Conservation (phyloP, 495 filamentous ascomycete species). For the Hypoxylon rickii region DNA sequence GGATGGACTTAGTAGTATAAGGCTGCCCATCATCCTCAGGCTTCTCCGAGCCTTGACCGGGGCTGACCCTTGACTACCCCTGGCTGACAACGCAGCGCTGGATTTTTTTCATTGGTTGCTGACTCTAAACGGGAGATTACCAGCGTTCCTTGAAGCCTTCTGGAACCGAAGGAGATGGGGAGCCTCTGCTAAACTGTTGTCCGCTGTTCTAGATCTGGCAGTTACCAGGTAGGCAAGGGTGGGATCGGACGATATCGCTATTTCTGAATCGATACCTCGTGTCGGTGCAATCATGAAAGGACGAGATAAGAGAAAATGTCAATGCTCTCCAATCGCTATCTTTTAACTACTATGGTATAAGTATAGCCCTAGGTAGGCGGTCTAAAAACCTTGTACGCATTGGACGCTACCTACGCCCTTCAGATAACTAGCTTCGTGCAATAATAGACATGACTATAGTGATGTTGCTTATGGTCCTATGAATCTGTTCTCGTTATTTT, state of each 20-base stretch:
- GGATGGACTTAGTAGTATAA: conserved; percentile 8
- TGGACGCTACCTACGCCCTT: too few species aligned
- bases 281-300: conserved; percentile 9
- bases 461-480: not conserved
- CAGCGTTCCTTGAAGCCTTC: conserved; percentile 19
- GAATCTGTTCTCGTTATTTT: not conserved
- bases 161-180: conserved; percentile 20
- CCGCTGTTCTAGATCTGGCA: conserved; percentile 22
- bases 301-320: conserved; percentile 8
- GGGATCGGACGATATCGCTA: conserved; percentile 21
- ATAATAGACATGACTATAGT: too few species aligned
- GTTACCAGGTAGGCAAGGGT: conserved; percentile 17
- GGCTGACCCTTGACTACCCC: conserved; percentile 14
- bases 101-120: conserved; percentile 26
- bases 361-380: too few species aligned
- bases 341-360: not conserved
- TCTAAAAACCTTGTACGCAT: too few species aligned
- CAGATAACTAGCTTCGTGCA: not conserved
- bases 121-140: conserved; percentile 20
- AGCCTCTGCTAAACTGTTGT: not conserved
- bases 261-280: conserved; percentile 25
- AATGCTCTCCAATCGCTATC: not conserved
- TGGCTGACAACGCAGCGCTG: conserved; percentile 1
- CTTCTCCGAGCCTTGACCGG: conserved; percentile 2
- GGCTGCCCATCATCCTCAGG: conserved; percentile 13